phyloP scores from a whole-genome alignment of 164 flowering plant genomes.

The Vitis rupestris region DNA sequence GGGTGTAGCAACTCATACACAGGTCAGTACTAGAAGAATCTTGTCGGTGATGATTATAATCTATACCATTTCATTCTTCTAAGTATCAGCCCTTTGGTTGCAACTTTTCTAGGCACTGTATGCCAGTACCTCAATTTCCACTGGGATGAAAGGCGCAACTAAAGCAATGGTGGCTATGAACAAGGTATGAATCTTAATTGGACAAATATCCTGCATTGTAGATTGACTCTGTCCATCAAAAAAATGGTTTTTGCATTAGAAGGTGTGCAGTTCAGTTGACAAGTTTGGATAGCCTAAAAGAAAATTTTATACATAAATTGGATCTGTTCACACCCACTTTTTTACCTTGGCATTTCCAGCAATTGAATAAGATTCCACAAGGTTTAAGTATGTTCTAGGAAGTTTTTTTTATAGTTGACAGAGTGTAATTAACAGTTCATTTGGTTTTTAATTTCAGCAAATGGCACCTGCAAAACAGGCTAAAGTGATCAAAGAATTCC shows the following conservation, averaged over 20 bases:
- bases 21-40: conserved; percentile 35
- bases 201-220: background rate
- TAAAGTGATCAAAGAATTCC: conserved; percentile 78
- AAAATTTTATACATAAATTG: no score
- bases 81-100: background rate
- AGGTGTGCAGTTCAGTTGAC: no score
- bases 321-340: no score
- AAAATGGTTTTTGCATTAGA: no score
- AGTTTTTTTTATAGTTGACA: background rate
- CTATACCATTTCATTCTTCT: background rate
- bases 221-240: background rate
- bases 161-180: conserved; percentile 94
- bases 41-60: background rate
- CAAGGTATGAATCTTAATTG: conserved; percentile 38
- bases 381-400: background rate
- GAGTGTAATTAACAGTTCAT: no score
- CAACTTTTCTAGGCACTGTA: conserved; percentile 57
- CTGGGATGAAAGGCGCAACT: conserved; percentile 94
- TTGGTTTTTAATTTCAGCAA: conserved; percentile 47
- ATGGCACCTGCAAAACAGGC: conserved; percentile 80
- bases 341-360: no score
- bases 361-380: no score
- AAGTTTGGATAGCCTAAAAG: no score
- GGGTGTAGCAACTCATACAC: conserved; percentile 95
- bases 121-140: conserved; percentile 85